phyloP scores from a whole-genome alignment of 2,329 filamentous ascomycete genomes.

The Trichoderma aggressivum region DNA sequence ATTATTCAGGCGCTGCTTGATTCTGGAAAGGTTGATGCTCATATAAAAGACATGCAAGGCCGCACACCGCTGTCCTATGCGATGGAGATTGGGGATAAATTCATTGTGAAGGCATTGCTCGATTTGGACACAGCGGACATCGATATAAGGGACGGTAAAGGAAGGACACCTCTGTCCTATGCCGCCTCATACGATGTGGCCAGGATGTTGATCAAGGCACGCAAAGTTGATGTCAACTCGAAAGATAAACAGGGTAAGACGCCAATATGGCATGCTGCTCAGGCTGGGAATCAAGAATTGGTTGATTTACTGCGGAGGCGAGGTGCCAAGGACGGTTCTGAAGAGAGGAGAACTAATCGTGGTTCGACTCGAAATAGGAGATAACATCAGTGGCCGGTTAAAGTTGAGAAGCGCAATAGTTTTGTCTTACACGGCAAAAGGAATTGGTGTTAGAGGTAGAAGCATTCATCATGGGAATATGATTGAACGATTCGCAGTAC shows the following conservation, averaged over 20 bases:
- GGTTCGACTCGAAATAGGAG: no score
- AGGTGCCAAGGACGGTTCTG: neutral
- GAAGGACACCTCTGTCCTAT: neutral
- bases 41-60: neutral
- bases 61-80: neutral
- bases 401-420: no score
- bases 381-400: no score
- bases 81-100: neutral
- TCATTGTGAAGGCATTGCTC: neutral
- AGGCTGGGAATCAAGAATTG: neutral
- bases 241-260: neutral
- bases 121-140: neutral
- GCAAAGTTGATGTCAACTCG: neutral
- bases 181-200: neutral
- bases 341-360: no score
- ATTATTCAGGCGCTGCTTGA: neutral
- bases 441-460: no score
- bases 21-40: neutral
- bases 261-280: neutral
- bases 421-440: no score
- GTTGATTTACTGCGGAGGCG: neutral
- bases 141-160: neutral
- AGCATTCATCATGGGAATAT: no score
- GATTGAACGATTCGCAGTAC: no score
- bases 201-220: neutral